Conservation (phyloP, 129 eudicot genomes). For the Cynara cardunculus region DNA sequence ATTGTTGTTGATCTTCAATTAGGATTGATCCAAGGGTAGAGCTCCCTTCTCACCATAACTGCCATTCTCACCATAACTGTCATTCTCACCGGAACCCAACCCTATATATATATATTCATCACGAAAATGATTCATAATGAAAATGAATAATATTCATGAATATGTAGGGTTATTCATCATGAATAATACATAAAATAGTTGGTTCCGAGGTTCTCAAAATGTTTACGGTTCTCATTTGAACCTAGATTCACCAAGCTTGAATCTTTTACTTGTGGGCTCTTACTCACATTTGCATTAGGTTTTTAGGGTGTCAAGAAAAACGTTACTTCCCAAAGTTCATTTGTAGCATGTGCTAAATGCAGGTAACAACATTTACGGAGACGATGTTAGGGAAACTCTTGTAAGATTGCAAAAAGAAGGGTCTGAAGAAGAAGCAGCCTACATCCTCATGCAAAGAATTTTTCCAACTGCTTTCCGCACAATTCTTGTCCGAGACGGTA, state of each 20-base stretch:
- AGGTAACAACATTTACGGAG: constrained; percentile 96
- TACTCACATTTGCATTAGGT: not conserved
- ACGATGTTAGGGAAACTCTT: constrained; percentile 60
- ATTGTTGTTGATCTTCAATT: no score
- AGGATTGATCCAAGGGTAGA: no score
- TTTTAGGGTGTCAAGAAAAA: not conserved
- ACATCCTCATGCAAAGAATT: constrained; percentile 95
- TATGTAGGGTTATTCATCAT: not conserved
- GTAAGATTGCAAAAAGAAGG: constrained; percentile 64
- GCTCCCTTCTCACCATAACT: no score
- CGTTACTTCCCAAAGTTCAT: not conserved
- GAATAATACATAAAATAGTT: not conserved
- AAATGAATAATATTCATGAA: not conserved
- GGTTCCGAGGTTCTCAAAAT: not conserved
- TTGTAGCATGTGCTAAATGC: not conserved
- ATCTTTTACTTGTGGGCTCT: not conserved
- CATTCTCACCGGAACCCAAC: no score
- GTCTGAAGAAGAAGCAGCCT: constrained; percentile 87
- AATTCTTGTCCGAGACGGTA: constrained; percentile 68
- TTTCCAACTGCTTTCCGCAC: constrained; percentile 69
- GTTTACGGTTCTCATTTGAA: not conserved
- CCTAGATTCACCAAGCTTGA: not conserved
- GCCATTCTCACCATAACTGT: no score
- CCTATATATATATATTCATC: not conserved
- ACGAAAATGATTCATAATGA: not conserved